These are phyloP conservation scores for Phytophthora nicotianae DNA, from an alignment of 352 stramenopile genomes.

Conservation along the genomic window DNA sequence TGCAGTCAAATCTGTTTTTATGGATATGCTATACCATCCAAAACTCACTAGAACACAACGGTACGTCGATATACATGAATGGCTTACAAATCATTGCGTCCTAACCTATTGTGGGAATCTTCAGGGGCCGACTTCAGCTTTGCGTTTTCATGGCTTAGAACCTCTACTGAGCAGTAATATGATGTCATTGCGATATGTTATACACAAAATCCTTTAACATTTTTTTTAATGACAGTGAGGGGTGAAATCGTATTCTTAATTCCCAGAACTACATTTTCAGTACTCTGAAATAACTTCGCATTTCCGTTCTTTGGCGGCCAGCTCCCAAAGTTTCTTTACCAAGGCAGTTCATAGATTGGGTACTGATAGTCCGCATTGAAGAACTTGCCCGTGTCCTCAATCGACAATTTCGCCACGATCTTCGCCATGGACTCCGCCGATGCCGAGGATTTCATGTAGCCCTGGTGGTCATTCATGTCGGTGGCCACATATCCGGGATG, in stretches of 20 bases:
- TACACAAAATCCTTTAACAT: too few species aligned
- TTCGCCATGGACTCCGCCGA: conserved; percentile 1
- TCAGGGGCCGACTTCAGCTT: not conserved
- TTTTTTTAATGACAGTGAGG: too few species aligned
- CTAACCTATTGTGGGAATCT: not conserved
- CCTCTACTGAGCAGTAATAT: not conserved
- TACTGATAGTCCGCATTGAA: conserved; percentile 1
- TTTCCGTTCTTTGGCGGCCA: too few species aligned
- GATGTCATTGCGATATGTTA: too few species aligned
- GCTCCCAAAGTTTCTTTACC: not conserved
- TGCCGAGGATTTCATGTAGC: not conserved
- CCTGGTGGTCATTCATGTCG: conserved; percentile 2
- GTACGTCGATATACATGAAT: not conserved
- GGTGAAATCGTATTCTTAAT: too few species aligned
- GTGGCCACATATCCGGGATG: conserved; percentile 5
- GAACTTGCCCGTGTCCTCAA: conserved; percentile 7
- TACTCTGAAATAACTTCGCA: too few species aligned
- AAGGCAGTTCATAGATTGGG: not conserved
- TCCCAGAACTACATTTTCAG: too few species aligned
- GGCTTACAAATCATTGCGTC: not conserved
- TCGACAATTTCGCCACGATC: not conserved
- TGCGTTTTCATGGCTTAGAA: not conserved
- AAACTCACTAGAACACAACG: conserved; percentile 12
- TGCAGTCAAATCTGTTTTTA: conserved; percentile 11
- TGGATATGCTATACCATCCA: conserved; percentile 21